Base-by-base conservation (phyloP, 768 basidiomycete species). In the Kwoniella sp. region DNA sequence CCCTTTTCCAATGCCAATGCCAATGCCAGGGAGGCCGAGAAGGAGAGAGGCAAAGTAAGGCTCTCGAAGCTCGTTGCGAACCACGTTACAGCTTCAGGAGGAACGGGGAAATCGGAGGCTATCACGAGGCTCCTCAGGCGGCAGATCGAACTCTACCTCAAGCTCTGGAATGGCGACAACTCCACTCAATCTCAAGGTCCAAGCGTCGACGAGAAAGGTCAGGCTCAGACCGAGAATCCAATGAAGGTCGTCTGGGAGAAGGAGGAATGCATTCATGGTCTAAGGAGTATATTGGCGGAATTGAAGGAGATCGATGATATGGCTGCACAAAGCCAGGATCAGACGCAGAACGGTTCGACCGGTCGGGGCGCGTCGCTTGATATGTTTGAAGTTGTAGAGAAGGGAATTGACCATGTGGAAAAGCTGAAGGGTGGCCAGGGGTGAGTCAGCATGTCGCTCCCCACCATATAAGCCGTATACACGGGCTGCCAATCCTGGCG, bases 301-400 rank as follows among this genome's bases (percentile, higher is more conserved):
- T 29, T 77, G 50, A 73, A 71, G 30, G 61, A 22, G 3, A 47
- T 77, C 50, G 75, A 77, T 66, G 69, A 66, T 37, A 25, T 63
- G n/a, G 62, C 65, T 4, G 56, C 30, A 52, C 41, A n/a, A 61
- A 13, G 53, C 26, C n/a, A 54, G 54, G 17, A 38, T 17, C 38
- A 54, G 50, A 26, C 22, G n/a, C 57, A 37, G 20, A 47, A 61
- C 1, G 68, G 52, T n/a, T 57, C 5, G 38, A 17, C 11, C 15
- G 20, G 4, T 9, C 11, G 17, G 3, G 41, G 15, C 20, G 41
- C 11, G 20, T 3, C 41, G 20, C 34, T 45, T 17, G 69, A 70
- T 31, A 62, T 55, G 31, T 75, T 75, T 63, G 66, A 50, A 38
- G 66, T 65, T n/a, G 47, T 75, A 13, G 74, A 75, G 41, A 28